These are phyloP conservation scores for Myrica gale DNA, from an alignment of 306 rosid genomes.

Conservation along the genomic window DNA sequence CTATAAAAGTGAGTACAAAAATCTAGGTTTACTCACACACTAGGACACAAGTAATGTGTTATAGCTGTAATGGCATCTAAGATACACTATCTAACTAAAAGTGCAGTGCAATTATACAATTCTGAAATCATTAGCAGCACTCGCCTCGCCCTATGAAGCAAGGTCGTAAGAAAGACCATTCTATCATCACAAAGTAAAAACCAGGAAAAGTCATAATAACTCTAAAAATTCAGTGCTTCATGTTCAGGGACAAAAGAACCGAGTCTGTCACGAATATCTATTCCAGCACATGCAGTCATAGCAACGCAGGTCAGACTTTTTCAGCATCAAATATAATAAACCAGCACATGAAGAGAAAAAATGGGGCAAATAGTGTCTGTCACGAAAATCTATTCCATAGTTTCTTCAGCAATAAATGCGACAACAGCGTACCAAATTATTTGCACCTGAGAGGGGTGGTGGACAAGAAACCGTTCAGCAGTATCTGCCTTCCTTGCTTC, in stretches of 20 bases:
- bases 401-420: neutral
- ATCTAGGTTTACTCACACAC: too few species aligned
- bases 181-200: neutral
- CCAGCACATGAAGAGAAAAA: neutral
- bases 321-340: neutral
- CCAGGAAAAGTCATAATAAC: neutral
- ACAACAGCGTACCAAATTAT: neutral
- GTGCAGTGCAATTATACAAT: too few species aligned
- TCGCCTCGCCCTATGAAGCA: neutral
- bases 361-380: neutral
- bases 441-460: neutral
- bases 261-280: neutral
- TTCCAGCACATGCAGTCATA: too few species aligned
- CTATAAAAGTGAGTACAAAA: too few species aligned
- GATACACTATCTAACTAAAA: too few species aligned
- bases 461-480: neutral
- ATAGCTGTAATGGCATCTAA: too few species aligned
- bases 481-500: neutral
- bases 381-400: too few species aligned
- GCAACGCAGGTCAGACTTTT: neutral
- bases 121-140: neutral
- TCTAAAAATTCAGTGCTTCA: neutral
- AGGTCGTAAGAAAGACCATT: neutral
- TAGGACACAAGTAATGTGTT: too few species aligned
- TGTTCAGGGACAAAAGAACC: neutral